Evolutionary conservation across 768 basidiomycete species (phyloP), one percentile per base, ranked within the genome.

Genomic region (Boletus tomentosulus): DNA sequence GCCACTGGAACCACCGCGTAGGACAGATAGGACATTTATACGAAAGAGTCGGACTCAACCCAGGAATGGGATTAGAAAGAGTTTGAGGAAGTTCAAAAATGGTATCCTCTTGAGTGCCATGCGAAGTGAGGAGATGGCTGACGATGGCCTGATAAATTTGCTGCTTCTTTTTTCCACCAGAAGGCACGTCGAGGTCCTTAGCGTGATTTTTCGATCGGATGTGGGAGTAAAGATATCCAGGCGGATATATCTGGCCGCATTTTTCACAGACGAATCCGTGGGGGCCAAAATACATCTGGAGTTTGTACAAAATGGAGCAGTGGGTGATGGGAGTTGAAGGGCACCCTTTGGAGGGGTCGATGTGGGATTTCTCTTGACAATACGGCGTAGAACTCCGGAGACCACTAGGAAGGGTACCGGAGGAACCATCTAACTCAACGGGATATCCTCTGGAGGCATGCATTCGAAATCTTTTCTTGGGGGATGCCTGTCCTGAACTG

Each of bases 231-330:
- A 51, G 50, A 6, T 44, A 31, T 2, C 15, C 4, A 1, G 50
- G 50, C 10, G 50, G 50, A 6, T 51, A 51, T 19, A 51, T 24
- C 1, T 35, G 19, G 7, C 39, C 30, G 4, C 39, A 50, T 42
- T 42, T 42, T n/a, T 50, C 39, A 19, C 39, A 50, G 11, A 51
- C 33, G 8, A 51, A 51, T 4, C 50, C 50, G 27, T 51, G 27
- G 16, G 31, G 50, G 0, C 50, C 42, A 44, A 51, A 51, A 13
- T 34, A 51, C 42, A 51, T 51, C 11, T 16, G 15, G 5, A 51
- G 22, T 15, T 44, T 43, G 13, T 6, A 3, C 1, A 51, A 33
- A 9, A 51, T 51, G 0, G 24, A 3, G 16, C 42, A 51, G 2
- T 50, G 4, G 13, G 50, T 34, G 1, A 43, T n/a, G 5, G 50